A percentile compares a stretch with the other conserved stretches of the same genome.
Evolutionary conservation across 2,329 filamentous ascomycete species (phyloP).

Genomic region (Verticillium albo-atrum): DNA sequence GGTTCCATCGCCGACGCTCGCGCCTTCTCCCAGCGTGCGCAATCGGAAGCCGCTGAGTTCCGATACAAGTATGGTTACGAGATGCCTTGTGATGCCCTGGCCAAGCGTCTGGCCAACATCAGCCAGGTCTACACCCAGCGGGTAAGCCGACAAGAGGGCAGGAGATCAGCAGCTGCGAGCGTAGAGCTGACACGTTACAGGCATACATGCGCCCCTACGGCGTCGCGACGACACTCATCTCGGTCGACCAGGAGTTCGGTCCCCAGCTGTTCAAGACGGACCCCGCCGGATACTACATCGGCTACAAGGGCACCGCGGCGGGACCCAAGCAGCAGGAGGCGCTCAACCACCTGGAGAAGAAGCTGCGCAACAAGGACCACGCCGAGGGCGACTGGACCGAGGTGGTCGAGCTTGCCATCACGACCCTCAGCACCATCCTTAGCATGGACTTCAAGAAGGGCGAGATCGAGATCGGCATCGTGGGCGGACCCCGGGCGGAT

Average conservation of each 20-base stretch:
- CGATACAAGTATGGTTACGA: slow-evolving; percentile 98
- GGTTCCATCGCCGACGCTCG: slow-evolving; percentile 96
- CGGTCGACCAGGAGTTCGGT: slow-evolving; percentile 85
- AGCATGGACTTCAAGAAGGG: slow-evolving; percentile 99
- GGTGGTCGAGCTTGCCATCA: slow-evolving; percentile 94
- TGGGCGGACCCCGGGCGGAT: slow-evolving; percentile 78
- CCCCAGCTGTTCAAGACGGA: slow-evolving; percentile 98
- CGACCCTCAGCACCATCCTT: slow-evolving; percentile 89
- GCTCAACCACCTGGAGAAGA: slow-evolving; percentile 98
- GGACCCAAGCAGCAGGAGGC: slow-evolving; percentile 99
- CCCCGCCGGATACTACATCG: slow-evolving; percentile 94
- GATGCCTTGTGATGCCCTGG: slow-evolving; percentile 96
- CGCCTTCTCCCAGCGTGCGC: slow-evolving; percentile 86
- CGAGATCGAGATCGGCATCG: slow-evolving; percentile 96
- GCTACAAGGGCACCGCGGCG: slow-evolving; percentile 96
- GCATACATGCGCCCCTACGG: slow-evolving; percentile 98
- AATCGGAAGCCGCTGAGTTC: slow-evolving; percentile 95
- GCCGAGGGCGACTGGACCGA: slow-evolving; percentile 95
- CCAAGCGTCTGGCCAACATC: slow-evolving; percentile 97
- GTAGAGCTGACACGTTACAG: slow-evolving; percentile 27
- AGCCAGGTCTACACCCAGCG: slow-evolving; percentile 98
- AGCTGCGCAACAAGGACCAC: slow-evolving; percentile 97
- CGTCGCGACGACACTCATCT: slow-evolving; percentile 91
- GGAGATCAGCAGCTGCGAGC: slow-evolving; percentile 5
- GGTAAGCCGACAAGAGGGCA: slow-evolving; percentile 44